These are phyloP conservation scores for Ampelomyces quisqualis DNA, from an alignment of 2,329 filamentous ascomycete species.

Conservation along the genomic window DNA sequence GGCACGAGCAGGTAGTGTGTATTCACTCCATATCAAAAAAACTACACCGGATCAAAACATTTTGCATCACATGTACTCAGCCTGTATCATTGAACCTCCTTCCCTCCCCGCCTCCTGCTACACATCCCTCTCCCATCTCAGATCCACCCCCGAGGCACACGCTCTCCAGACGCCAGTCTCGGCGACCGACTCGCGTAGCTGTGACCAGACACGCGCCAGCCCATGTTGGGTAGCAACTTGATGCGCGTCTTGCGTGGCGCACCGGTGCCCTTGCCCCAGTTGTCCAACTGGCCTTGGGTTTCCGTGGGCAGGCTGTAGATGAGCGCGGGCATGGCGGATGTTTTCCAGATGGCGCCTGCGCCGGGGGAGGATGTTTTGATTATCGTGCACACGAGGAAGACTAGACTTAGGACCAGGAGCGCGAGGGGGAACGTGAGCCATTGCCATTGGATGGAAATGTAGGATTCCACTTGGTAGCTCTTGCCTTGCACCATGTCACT, in stretches of 20 bases:
- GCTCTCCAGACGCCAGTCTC: neutral
- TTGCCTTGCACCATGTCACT: slow-evolving; percentile 6
- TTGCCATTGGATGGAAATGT: slow-evolving; percentile 20
- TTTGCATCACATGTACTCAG: no score
- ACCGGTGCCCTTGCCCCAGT: neutral
- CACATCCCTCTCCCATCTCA: no score
- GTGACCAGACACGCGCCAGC: slow-evolving; percentile 19
- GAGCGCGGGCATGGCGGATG: slow-evolving; percentile 31
- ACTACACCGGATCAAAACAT: no score
- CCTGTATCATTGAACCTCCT: no score
- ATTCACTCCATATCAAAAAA: no score
- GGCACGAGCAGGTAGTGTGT: no score
- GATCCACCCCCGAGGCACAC: neutral
- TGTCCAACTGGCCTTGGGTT: slow-evolving; percentile 11
- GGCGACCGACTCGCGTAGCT: neutral
- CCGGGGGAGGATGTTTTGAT: slow-evolving; percentile 18
- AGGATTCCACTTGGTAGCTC: slow-evolving; percentile 12
- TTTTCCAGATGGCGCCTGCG: slow-evolving; percentile 31
- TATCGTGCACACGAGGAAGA: slow-evolving; percentile 30
- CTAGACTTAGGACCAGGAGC: slow-evolving; percentile 20
- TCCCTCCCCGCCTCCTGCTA: no score
- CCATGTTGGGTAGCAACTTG: slow-evolving; percentile 8
- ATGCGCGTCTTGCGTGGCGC: slow-evolving; percentile 8
- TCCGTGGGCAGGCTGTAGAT: slow-evolving; percentile 30
- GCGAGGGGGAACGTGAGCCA: slow-evolving; percentile 31